Base-by-base conservation (phyloP, 352 stramenopile genomes). In the Pythium phragmitis region DNA sequence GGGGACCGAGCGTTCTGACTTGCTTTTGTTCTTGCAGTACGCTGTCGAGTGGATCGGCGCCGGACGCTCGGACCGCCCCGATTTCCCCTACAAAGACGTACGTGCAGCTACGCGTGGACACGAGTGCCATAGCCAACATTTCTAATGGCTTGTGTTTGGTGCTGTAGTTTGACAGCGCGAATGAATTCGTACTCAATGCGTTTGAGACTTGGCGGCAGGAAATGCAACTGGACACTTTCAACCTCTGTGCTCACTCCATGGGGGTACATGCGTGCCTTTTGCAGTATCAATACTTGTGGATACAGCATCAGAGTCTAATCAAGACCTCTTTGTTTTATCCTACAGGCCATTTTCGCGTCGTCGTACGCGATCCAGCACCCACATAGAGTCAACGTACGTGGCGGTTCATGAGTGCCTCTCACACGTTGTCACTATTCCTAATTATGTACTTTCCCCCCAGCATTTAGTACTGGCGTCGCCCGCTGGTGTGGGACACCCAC, bases 21-120 rank as follows among this genome's bases (percentile, higher is more conserved):
- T 49, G n/a, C 23, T 16, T 30, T 2, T 43, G 6, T n/a, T 28
- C 12, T n/a, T 34, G 43, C 41, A 94, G 83, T 95, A 93, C 65
- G 82, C 86, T 3, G 86, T 95, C 30, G 84, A 95, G 50, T 95
- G 86, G 86, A 89, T 92, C 51, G 86, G 86, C 47, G 77, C 88
- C 34, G 86, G 81, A 3, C 86, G 86, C 13, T 93, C 82, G 9
- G 84, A 95, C 62, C 84, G 82, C 16, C 86, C 86, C 12, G 82
- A 92, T 33, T 90, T 92, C 45, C 62, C 79, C 1, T 80, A 80
- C 60, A 85, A 78, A 46, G 79, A 90, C 39, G 84, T 95, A 73
- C 60, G 75, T 70, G 6, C 39, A 48, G 11, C 17, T 1, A 21
- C 17, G 11, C 13, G 17, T 46, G 17, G 39, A 21, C 39, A 46